These are phyloP conservation scores for Pseudocercospora fuligena DNA, from an alignment of 2,329 filamentous ascomycete species.

Conservation along the genomic window DNA sequence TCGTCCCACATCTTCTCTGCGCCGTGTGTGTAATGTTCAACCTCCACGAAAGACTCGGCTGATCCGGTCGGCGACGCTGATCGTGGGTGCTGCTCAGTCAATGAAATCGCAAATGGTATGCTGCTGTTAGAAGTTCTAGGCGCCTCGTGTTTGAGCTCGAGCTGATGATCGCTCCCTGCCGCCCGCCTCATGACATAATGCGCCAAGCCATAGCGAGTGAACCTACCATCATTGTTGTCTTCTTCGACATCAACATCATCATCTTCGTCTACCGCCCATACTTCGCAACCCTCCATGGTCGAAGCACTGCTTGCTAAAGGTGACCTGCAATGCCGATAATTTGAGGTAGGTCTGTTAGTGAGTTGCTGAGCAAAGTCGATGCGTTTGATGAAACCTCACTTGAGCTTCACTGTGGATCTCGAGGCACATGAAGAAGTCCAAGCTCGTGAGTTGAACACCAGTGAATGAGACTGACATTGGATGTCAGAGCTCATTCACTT, in stretches of 20 bases:
- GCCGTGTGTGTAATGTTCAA: not conserved
- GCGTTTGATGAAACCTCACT: not conserved
- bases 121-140: not conserved
- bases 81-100: not conserved
- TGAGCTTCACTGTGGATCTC: not conserved
- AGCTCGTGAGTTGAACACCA: not conserved
- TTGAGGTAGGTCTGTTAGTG: not conserved
- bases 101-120: not conserved
- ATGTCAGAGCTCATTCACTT: not conserved
- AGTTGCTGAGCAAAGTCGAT: not conserved
- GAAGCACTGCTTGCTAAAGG: not conserved
- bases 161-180: slow-evolving; percentile 14
- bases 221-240: slow-evolving; percentile 7
- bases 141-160: slow-evolving; percentile 14
- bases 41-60: not conserved
- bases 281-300: slow-evolving; percentile 18
- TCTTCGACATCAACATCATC: not conserved
- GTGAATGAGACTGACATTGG: slow-evolving; percentile 11
- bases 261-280: not conserved
- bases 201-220: slow-evolving; percentile 15
- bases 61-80: not conserved
- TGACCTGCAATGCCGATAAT: not conserved
- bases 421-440: not conserved
- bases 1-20: slow-evolving; percentile 89
- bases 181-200: slow-evolving; percentile 16